Percentiles rank a stretch among this genome's conserved stretches.
phyloP scores from a whole-genome alignment of 2,329 filamentous ascomycete genomes.

The Alternaria consortialis region DNA sequence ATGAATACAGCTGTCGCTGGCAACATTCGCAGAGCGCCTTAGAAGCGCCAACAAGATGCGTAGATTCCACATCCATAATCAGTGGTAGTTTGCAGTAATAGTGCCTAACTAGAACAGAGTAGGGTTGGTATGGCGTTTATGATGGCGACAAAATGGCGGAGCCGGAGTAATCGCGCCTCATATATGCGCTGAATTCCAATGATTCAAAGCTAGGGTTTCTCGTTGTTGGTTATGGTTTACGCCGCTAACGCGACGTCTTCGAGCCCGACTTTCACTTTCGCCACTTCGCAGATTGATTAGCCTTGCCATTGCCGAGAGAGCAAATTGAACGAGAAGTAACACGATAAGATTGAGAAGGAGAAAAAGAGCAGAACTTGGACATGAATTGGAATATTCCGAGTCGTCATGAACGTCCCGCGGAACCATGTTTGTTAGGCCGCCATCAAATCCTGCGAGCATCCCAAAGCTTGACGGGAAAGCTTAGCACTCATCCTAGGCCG shows the following conservation, averaged over 20 bases:
- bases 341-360: not conserved
- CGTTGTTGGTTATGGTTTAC: not conserved
- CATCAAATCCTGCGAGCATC: not conserved
- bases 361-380: not conserved
- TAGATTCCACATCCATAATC: too few species aligned
- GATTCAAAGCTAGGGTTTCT: not conserved
- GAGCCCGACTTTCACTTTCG: not conserved
- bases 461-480: not conserved
- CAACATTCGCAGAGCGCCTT: too few species aligned
- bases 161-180: not conserved
- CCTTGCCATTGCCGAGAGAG: not conserved
- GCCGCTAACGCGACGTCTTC: not conserved
- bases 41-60: too few species aligned
- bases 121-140: not conserved
- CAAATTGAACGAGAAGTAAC: not conserved
- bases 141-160: not conserved
- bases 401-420: not conserved
- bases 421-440: not conserved
- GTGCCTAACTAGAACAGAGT: not conserved
- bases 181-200: not conserved
- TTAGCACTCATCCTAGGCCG: not conserved
- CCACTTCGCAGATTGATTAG: not conserved
- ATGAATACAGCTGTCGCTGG: too few species aligned
- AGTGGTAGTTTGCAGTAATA: too few species aligned
- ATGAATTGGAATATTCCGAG: not conserved